Conservation (phyloP, 768 basidiomycete genomes). For the Dioszegia crocea region DNA sequence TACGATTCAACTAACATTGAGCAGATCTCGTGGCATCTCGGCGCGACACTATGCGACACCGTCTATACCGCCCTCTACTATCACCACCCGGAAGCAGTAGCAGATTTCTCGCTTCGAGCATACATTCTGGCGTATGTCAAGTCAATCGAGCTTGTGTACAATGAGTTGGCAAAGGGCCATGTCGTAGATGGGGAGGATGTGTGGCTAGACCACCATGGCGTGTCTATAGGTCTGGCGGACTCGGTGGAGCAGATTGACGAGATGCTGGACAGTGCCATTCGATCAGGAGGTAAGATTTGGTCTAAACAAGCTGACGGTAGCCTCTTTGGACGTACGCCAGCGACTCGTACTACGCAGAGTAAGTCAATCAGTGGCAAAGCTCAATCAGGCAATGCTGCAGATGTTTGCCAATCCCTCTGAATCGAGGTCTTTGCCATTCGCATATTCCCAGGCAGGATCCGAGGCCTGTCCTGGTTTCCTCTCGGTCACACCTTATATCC, state of each 20-base stretch:
- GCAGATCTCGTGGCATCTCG: constrained; percentile 83
- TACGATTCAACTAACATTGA: background rate
- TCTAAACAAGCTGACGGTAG: too few species aligned
- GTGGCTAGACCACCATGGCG: constrained; percentile 82
- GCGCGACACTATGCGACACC: constrained; percentile 78
- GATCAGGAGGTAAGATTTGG: too few species aligned
- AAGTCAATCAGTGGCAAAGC: background rate
- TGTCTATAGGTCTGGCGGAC: constrained; percentile 66
- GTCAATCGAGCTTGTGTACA: constrained; percentile 75
- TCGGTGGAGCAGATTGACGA: constrained; percentile 57
- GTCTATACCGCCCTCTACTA: constrained; percentile 74
- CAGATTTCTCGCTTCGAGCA: constrained; percentile 62
- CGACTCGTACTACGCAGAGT: constrained; percentile 3
- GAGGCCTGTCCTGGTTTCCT: background rate
- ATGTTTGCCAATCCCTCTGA: background rate
- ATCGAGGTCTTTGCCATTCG: background rate
- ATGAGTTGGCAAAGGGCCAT: constrained; percentile 70
- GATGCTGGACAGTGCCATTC: constrained; percentile 54
- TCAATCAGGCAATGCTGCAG: background rate
- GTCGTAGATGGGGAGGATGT: constrained; percentile 63
- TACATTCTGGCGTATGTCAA: constrained; percentile 69
- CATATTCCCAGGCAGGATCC: background rate
- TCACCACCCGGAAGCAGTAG: constrained; percentile 58
- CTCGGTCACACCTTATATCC: constrained; percentile 27
- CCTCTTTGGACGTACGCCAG: background rate